Conservation (phyloP, 2,329 filamentous ascomycete genomes). For the Calonectria hawksworthii region DNA sequence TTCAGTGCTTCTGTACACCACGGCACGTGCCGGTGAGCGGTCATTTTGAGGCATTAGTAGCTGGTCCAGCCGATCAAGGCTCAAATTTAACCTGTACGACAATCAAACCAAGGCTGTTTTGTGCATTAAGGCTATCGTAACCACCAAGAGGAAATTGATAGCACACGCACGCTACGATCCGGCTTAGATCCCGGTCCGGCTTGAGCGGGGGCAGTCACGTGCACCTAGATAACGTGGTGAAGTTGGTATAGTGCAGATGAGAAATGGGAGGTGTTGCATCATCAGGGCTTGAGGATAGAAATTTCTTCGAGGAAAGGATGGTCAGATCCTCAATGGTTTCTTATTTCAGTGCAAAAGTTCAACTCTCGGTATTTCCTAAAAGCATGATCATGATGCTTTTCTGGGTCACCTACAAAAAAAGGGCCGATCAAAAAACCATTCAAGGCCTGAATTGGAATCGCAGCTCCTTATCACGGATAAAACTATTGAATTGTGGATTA, state of each 20-base stretch:
- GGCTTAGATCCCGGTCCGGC: neutral
- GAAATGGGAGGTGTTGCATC: neutral
- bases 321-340: no score
- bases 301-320: no score
- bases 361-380: no score
- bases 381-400: no score
- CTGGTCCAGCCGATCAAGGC: no score
- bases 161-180: neutral
- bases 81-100: no score
- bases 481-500: neutral
- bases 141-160: neutral
- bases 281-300: neutral
- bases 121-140: neutral
- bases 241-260: neutral
- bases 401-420: neutral
- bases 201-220: neutral
- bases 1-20: neutral
- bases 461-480: neutral
- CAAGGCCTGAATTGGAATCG: neutral
- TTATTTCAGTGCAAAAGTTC: no score
- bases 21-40: neutral
- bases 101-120: neutral
- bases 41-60: neutral
- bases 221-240: neutral
- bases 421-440: neutral